Conservation (phyloP, 495 filamentous ascomycete genomes). For the Letharia columbiana region DNA sequence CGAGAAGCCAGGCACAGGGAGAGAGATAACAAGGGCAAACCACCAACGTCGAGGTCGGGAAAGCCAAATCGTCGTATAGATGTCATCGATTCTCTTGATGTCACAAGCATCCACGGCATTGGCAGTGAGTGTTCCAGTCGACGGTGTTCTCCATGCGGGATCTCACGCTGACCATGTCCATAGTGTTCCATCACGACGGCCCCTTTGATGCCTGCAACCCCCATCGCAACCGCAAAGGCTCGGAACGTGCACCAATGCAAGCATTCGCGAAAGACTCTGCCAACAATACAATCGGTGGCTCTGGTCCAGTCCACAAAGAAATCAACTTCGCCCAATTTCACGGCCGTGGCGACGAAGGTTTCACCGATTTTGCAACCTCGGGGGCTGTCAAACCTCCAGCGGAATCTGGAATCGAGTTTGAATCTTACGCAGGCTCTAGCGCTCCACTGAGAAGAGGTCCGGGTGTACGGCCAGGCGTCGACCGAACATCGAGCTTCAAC, state of each 20-base stretch:
- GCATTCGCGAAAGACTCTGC: conserved; percentile 85
- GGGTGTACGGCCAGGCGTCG: conserved; percentile 30
- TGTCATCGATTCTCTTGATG: conserved; percentile 95
- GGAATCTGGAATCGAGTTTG: conserved; percentile 32
- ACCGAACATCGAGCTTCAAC: conserved; percentile 43
- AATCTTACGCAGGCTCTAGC: conserved; percentile 22
- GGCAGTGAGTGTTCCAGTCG: conserved; percentile 57
- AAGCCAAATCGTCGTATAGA: conserved; percentile 62
- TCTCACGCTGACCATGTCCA: conserved; percentile 12
- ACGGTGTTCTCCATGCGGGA: background rate
- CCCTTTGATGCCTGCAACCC: conserved; percentile 98
- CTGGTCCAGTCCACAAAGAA: conserved; percentile 73
- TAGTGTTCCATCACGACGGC: conserved; percentile 97
- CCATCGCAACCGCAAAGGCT: conserved; percentile 80
- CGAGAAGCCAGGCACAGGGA: conserved; percentile 56
- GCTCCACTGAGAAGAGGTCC: conserved; percentile 31
- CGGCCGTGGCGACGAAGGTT: conserved; percentile 75
- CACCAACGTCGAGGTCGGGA: conserved; percentile 35
- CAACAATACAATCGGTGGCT: conserved; percentile 86
- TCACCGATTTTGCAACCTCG: conserved; percentile 60
- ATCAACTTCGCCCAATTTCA: conserved; percentile 78
- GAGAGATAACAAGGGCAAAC: conserved; percentile 43
- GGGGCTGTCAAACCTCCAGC: conserved; percentile 30
- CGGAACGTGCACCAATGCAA: conserved; percentile 84
- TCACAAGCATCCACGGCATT: conserved; percentile 91